Conservation (phyloP, 2,329 filamentous ascomycete species). For the Botrytis tulipae region DNA sequence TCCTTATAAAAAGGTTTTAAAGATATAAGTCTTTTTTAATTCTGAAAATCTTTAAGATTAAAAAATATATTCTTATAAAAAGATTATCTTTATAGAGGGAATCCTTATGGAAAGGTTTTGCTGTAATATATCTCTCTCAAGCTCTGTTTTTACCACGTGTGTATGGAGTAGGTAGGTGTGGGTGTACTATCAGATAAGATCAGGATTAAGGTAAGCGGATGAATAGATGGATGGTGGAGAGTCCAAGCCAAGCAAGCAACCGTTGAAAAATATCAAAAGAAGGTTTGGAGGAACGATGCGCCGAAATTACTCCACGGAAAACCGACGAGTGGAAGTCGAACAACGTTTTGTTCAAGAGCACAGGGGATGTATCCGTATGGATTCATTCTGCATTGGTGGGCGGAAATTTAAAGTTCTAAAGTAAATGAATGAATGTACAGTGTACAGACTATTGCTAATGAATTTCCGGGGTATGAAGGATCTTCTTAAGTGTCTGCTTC, state of each 20-base stretch:
- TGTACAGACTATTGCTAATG: not conserved
- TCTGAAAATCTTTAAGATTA: too few species aligned
- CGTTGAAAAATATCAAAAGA: not conserved
- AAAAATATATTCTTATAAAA: too few species aligned
- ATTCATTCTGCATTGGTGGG: not conserved
- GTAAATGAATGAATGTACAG: not conserved
- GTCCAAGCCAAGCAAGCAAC: not conserved
- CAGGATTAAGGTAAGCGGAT: not conserved
- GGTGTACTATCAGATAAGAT: not conserved
- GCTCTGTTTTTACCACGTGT: too few species aligned
- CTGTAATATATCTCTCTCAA: not conserved
- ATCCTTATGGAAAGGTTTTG: too few species aligned
- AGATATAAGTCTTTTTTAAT: too few species aligned
- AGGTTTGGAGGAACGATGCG: not conserved
- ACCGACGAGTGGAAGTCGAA: not conserved
- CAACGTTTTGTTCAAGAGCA: not conserved
- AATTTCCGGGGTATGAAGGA: not conserved
- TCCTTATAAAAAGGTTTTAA: too few species aligned
- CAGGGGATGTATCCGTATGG: not conserved
- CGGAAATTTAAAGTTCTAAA: not conserved
- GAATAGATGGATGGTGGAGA: not conserved
- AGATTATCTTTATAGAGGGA: too few species aligned
- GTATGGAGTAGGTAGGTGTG: not conserved
- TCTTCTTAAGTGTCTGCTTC: not conserved
- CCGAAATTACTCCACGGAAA: not conserved